Conservation (phyloP, 108 stramenopile genomes). For the Ochromonas danica region DNA sequence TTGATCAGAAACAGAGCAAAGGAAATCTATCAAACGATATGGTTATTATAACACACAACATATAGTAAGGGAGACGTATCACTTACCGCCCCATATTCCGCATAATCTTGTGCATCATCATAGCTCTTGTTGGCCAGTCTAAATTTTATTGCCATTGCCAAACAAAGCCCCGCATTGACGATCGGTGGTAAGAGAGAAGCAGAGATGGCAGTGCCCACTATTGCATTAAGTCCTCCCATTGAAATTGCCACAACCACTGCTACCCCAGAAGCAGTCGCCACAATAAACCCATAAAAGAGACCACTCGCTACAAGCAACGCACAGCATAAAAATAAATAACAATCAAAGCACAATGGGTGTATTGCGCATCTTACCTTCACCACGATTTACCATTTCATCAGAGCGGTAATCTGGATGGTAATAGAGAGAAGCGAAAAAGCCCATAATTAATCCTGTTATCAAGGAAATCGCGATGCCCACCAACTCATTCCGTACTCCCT, state of each 20-base stretch:
- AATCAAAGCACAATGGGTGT: background rate
- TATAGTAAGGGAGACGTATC: background rate
- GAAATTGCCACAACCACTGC: conserved; percentile 9
- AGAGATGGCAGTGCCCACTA: conserved; percentile 23
- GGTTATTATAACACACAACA: background rate
- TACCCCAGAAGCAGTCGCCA: background rate
- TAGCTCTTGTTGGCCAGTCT: background rate
- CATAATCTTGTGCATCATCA: conserved; percentile 2
- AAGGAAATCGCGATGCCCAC: background rate
- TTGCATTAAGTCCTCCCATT: conserved; percentile 23
- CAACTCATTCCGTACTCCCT: background rate
- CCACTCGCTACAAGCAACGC: background rate
- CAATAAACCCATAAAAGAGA: background rate
- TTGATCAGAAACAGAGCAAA: conserved; percentile 4
- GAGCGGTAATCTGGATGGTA: background rate
- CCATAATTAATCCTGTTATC: background rate
- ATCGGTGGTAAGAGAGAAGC: conserved; percentile 20
- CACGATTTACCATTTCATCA: conserved; percentile 13
- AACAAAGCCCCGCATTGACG: conserved; percentile 4
- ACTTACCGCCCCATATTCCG: background rate
- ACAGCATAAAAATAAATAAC: background rate
- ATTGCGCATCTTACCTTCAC: background rate
- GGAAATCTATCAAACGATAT: background rate
- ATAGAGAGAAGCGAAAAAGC: background rate
- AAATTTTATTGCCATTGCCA: background rate